Percentiles rank a stretch among this genome's conserved stretches.
Evolutionary conservation across 495 filamentous ascomycete species (phyloP).

Genomic region (Halenospora varia): DNA sequence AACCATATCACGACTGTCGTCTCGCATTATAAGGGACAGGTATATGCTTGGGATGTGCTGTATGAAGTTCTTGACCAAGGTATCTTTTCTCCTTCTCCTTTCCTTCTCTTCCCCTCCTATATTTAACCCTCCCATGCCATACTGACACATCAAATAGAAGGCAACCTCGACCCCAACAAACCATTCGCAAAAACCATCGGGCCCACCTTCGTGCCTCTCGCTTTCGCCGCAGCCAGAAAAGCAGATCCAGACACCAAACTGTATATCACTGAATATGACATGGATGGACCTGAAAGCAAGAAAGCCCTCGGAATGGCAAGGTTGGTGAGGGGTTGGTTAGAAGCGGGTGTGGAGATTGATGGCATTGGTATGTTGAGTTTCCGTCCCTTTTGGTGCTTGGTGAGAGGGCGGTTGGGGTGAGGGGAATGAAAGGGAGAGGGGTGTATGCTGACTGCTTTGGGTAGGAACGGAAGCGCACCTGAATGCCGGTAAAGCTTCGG

Average conservation of each 20-base stretch:
- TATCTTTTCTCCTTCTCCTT: no score
- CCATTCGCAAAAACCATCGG: conserved; percentile 53
- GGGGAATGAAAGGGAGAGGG: no score
- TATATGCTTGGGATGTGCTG: conserved; percentile 52
- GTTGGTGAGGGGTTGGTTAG: conserved; percentile 63
- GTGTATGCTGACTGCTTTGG: no score
- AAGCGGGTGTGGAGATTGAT: conserved; percentile 64
- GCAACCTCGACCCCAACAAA: conserved; percentile 47
- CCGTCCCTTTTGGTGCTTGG: no score
- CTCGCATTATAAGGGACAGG: conserved; percentile 51
- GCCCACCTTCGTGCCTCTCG: conserved; percentile 27
- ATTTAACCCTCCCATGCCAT: no score
- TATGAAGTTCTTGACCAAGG: conserved; percentile 69
- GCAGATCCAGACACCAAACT: conserved; percentile 56
- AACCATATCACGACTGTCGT: conserved; percentile 50
- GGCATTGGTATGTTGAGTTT: conserved; percentile 47
- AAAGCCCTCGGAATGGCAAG: conserved; percentile 60
- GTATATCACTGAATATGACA: conserved; percentile 68
- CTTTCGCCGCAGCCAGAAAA: conserved; percentile 37
- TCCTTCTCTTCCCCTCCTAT: no score
- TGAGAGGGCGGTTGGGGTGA: no score
- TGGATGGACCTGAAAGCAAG: conserved; percentile 29
- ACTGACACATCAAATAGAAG: no score
- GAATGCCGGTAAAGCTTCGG: conserved; percentile 39
- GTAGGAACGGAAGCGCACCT: not conserved